Base-by-base conservation (phyloP, 164 flowering plant species). In the Litsea cubeba region DNA sequence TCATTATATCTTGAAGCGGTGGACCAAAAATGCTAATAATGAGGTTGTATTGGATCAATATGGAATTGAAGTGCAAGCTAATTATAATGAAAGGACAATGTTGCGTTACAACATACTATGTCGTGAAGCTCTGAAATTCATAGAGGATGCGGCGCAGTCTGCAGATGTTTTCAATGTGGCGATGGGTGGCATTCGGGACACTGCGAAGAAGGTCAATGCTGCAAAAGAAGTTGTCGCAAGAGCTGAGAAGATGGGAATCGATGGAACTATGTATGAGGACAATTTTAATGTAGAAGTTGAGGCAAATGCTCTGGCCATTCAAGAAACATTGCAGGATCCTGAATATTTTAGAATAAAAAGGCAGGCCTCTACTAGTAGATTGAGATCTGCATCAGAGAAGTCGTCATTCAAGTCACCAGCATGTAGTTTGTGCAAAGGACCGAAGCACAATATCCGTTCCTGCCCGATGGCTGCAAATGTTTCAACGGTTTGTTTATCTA, bases 21-120 rank as follows among this genome's bases (percentile, higher is more conserved):
- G 95, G 95, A 89, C 88, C 30, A 85, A 86, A 81, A 86, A 86
- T 85, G 94, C 97, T 7, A 92, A 85, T 78, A 81, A 71, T 77
- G 79, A 78, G 35, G 73, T 69, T 74, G 85, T 78, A 67, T 75
- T 68, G 2, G 89, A 86, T 73, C 91, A 89, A 17, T 84, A 66
- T 22, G 76, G 60, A 69, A 70, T 70, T 67, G 90, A 85, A 24
- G 67, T 80, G 46, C 86, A 87, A 46, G 82, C 83, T 23, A 63
- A 68, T 26, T 60, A 60, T 65, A 84, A 76, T 28, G 92, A 87
- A 68, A 80, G 87, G 57, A 28, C 84, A 49, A 77, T 85, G 10
- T 57, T 71, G 64, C 83, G 92, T 25, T 92, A 85, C 77, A 89
- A 85, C 71, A 78, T 62, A 74, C 75, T 90, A 28, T 89, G 91